phyloP scores from a whole-genome alignment of 208 protist genomes.

The Trypanosomatidae sp. region DNA sequence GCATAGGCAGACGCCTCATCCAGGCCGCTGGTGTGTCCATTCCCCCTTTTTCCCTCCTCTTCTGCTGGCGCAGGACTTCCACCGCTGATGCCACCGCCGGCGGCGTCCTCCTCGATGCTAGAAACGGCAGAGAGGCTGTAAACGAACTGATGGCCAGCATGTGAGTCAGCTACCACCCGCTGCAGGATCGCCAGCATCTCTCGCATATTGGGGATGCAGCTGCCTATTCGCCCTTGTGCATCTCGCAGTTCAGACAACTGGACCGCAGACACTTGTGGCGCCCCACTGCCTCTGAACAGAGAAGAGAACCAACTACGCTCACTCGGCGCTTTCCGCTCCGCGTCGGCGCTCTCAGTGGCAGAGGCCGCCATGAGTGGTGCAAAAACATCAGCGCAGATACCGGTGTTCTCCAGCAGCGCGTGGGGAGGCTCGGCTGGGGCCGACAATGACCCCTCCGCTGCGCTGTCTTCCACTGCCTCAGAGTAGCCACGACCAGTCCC shows the following conservation, averaged over 20 bases:
- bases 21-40: conserved; percentile 4
- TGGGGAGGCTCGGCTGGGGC: neutral
- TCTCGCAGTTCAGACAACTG: conserved; percentile 26
- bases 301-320: conserved; percentile 53
- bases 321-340: conserved; percentile 6
- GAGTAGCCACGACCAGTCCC: neutral
- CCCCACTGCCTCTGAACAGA: conserved; percentile 31
- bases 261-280: conserved; percentile 25
- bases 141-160: conserved; percentile 13
- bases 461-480: neutral
- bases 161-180: conserved; percentile 9
- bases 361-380: conserved; percentile 8
- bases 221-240: conserved; percentile 35
- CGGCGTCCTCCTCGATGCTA: conserved; percentile 11
- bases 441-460: neutral
- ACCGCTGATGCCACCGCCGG: neutral
- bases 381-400: conserved; percentile 28
- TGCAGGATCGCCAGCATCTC: conserved; percentile 43
- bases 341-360: neutral
- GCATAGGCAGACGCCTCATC: conserved; percentile 28
- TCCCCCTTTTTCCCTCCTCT: neutral
- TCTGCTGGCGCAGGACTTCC: neutral
- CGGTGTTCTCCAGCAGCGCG: conserved; percentile 35
- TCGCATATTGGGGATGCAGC: conserved; percentile 39
- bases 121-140: conserved; percentile 19